Evolutionary conservation across 768 basidiomycete species (phyloP).

Genomic region (Rhodotorula kratochvilovae): DNA sequence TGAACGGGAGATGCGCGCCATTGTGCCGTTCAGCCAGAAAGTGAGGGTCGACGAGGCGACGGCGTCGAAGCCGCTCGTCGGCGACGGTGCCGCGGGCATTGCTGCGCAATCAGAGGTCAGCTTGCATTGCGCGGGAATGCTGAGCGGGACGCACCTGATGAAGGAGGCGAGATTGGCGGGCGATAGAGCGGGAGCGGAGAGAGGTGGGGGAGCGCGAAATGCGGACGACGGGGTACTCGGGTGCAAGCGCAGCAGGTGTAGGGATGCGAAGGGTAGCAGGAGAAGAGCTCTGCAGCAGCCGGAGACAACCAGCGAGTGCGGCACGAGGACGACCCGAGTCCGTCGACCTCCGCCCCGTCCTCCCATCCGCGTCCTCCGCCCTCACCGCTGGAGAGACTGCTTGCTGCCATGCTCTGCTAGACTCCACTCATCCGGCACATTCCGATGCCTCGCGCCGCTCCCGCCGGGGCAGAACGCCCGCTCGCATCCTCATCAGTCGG

Average conservation of each 20-base stretch:
- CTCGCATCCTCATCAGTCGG: background rate
- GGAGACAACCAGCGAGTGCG: too few relatives aligned
- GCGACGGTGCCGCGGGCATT: background rate
- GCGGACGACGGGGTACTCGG: background rate
- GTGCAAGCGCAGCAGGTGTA: too few relatives aligned
- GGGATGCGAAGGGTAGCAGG: too few relatives aligned
- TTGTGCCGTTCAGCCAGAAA: slow-evolving; percentile 26
- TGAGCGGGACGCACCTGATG: background rate
- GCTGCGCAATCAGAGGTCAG: background rate
- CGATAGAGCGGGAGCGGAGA: background rate
- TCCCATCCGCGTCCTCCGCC: too few relatives aligned
- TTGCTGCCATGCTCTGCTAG: background rate
- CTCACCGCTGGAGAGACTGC: too few relatives aligned
- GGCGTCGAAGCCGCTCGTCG: background rate
- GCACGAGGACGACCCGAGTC: too few relatives aligned
- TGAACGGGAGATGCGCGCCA: too few relatives aligned
- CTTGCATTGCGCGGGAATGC: background rate
- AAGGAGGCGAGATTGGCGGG: background rate
- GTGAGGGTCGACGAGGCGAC: slow-evolving; percentile 24
- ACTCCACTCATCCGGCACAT: too few relatives aligned
- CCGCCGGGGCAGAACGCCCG: background rate
- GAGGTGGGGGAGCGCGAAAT: background rate
- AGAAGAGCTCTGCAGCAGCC: too few relatives aligned
- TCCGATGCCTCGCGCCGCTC: background rate
- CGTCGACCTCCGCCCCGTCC: too few relatives aligned